phyloP scores from a whole-genome alignment of 352 stramenopile genomes.

The Aphanomyces cochlioides region DNA sequence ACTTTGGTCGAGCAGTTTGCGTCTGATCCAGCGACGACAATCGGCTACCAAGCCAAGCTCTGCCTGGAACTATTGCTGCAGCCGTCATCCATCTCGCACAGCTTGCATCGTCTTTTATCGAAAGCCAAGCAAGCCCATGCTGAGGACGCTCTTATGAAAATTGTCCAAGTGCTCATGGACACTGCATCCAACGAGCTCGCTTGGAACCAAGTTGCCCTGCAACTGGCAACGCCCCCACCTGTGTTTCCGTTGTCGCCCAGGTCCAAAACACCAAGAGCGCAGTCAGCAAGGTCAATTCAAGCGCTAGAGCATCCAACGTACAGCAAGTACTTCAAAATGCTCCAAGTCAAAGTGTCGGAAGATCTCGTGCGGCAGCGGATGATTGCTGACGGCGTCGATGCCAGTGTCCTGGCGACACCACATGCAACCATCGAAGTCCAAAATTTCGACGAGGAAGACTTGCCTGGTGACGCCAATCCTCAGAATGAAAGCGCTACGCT shows the following conservation, averaged over 20 bases:
- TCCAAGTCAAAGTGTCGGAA: slow-evolving; percentile 18
- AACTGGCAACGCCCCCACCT: neutral
- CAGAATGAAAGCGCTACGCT: too few relatives aligned
- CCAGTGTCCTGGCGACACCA: slow-evolving; percentile 4
- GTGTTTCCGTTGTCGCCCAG: neutral
- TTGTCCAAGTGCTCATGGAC: slow-evolving; percentile 9
- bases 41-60: neutral
- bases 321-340: slow-evolving; percentile 29
- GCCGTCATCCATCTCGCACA: neutral
- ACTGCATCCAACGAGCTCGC: neutral
- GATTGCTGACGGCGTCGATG: slow-evolving; percentile 26
- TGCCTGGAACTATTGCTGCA: neutral
- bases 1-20: too few relatives aligned
- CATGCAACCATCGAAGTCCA: neutral
- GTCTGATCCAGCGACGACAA: neutral
- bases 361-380: slow-evolving; percentile 29
- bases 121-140: neutral
- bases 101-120: neutral
- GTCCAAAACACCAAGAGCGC: neutral
- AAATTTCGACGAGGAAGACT: neutral
- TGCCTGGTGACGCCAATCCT: neutral
- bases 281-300: neutral
- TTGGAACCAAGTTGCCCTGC: neutral
- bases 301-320: slow-evolving; percentile 14
- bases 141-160: neutral